phyloP scores from a whole-genome alignment of 805 yeast genomes.

The Lipomyces kockii region DNA sequence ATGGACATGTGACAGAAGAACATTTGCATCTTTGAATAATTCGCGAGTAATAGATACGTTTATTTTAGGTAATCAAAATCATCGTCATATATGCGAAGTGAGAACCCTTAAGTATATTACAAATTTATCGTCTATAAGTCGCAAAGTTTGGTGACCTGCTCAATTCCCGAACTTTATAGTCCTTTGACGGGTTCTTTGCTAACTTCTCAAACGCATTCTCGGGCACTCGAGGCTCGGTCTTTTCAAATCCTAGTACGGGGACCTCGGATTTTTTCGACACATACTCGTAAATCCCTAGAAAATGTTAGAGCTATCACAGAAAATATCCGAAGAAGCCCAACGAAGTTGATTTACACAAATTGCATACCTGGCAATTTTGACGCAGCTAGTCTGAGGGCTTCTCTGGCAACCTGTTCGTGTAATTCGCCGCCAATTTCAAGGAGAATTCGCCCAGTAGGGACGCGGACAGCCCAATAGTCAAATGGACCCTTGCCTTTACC shows the following conservation, averaged over 20 bases:
- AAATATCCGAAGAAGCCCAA: background rate
- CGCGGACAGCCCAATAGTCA: conserved; percentile 95
- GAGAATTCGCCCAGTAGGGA: conserved; percentile 91
- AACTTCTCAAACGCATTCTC: conserved; percentile 60
- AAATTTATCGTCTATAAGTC: conserved; percentile 11
- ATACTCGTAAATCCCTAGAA: conserved; percentile 20
- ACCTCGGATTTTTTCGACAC: conserved; percentile 13
- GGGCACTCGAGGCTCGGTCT: conserved; percentile 51
- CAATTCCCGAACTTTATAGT: conserved; percentile 57
- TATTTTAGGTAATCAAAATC: background rate
- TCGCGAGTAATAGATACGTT: too few species aligned
- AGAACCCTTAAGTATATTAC: background rate
- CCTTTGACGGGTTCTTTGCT: conserved; percentile 66
- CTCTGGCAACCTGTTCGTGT: conserved; percentile 89
- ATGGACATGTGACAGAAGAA: background rate
- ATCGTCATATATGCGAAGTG: background rate
- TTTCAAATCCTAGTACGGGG: conserved; percentile 20
- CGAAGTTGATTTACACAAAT: conserved; percentile 56
- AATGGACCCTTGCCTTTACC: conserved; percentile 99
- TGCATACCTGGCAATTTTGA: conserved; percentile 69
- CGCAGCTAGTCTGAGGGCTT: conserved; percentile 85
- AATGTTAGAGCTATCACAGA: background rate
- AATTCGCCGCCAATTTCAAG: conserved; percentile 79
- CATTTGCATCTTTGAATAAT: background rate
- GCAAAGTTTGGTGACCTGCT: conserved; percentile 46